Base-by-base conservation (phyloP, 2,329 filamentous ascomycete genomes). In the Cercospora berteroae region DNA sequence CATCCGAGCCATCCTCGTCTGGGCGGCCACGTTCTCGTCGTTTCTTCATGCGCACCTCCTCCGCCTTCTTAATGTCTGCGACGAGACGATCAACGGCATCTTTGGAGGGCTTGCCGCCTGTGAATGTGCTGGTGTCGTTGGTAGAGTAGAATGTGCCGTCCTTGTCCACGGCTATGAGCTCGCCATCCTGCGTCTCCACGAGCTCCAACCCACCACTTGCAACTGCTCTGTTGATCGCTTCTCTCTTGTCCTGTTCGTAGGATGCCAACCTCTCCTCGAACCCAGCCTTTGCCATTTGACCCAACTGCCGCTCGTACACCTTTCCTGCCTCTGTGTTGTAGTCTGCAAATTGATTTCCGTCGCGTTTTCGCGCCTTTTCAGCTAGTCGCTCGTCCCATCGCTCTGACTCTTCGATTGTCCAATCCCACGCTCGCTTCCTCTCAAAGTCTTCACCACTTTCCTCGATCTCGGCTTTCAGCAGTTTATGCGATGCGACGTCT, bases 341-440 rank as follows among this genome's bases (percentile, higher is more conserved):
- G 79, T 98, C 94, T 75, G 91, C 87, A 81, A 99, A 99, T 2
- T 92, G 91, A 67, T 93, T 92, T 79, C 94, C 89, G 78, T 97
- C 92, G 69, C 91, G 86, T 75, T 91, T 90, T 18, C 87, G 87
- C 67, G 88, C 87, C 82, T 93, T 96, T 85, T 96, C 96, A 76
- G 90, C 91, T 79, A 96, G 83, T 33, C 94, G 89, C 81, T 90
- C 90, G 80, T 99, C 95, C 95, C 95, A 99, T 72, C 87, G 88
- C 81, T 97, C 95, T 73, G 89, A 91, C 81, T 99, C 95, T 71
- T 99, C 95, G 6, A 94, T 84, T 0, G 95, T 99, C 92, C 95
- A 99, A 82, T 98, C 95, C 95, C 95, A 99, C 1, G 95, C 95
- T 48, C 95, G 89, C 81, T 98, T 97, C 72, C 95, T 91, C 84